These are phyloP conservation scores for Fusarium virguliforme DNA, from an alignment of 2,329 filamentous ascomycete genomes.

Conservation along the genomic window DNA sequence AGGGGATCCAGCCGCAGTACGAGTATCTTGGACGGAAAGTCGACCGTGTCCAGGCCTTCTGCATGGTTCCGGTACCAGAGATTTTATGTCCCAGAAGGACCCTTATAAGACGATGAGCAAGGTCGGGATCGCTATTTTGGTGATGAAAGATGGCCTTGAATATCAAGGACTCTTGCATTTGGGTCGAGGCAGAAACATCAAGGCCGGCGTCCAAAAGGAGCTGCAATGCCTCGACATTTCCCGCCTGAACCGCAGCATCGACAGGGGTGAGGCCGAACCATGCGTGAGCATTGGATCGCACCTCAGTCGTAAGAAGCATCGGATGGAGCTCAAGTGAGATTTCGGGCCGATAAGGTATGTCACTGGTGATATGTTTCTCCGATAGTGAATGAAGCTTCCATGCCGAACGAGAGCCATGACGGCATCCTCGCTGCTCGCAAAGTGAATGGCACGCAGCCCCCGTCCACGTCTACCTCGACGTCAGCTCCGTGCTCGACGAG, in stretches of 20 bases:
- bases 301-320: constrained; percentile 7
- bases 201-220: constrained; percentile 27
- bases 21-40: not conserved
- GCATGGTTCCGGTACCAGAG: not conserved
- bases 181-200: constrained; percentile 2
- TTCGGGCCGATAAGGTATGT: constrained; percentile 1
- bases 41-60: too few species aligned
- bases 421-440: constrained; percentile 12
- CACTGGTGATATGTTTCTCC: not conserved
- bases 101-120: constrained; percentile 6
- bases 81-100: constrained; percentile 9
- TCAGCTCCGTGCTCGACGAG: constrained; percentile 10
- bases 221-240: constrained; percentile 10
- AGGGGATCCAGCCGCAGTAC: not conserved
- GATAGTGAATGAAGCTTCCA: constrained; percentile 18
- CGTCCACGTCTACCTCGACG: not conserved
- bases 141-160: constrained; percentile 11
- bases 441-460: constrained; percentile 24
- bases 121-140: not conserved
- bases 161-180: constrained; percentile 9
- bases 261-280: not conserved
- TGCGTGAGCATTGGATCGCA: constrained; percentile 1
- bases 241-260: constrained; percentile 12
- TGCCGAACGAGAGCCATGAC: constrained; percentile 21
- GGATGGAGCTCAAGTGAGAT: not conserved